A percentile compares a stretch with the other conserved stretches of the same genome.
Conservation (phyloP, 2,329 filamentous ascomycete species). For the Diaporthe vaccinii region DNA sequence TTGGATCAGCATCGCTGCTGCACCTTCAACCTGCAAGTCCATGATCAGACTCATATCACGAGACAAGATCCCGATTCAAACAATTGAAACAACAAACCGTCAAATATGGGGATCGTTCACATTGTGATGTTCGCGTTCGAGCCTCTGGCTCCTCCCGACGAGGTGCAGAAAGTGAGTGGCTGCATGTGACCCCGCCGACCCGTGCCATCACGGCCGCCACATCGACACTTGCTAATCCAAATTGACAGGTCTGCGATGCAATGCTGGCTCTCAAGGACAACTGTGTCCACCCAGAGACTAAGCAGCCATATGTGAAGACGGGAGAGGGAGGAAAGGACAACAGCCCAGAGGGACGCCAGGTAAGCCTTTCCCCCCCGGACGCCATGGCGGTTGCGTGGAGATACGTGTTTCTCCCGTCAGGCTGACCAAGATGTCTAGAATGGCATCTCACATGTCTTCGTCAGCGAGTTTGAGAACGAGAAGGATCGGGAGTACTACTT, state of each 20-base stretch:
- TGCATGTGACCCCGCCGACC: neutral
- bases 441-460: conserved; percentile 77
- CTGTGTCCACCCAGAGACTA: conserved; percentile 72
- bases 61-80: neutral
- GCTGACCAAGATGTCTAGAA: conserved; percentile 54
- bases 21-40: neutral
- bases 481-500: conserved; percentile 79
- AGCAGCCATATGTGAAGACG: conserved; percentile 71
- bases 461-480: conserved; percentile 74
- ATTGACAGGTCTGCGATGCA: conserved; percentile 48
- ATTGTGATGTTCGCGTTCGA: conserved; percentile 79
- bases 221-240: neutral
- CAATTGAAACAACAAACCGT: neutral
- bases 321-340: conserved; percentile 72
- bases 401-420: neutral
- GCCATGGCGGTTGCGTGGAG: neutral
- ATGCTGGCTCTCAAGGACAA: conserved; percentile 66
- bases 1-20: neutral
- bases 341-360: conserved; percentile 71
- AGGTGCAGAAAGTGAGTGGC: conserved; percentile 67
- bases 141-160: conserved; percentile 58
- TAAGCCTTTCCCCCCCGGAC: conserved; percentile 48
- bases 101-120: conserved; percentile 74
- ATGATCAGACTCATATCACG: neutral
- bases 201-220: neutral